Conservation (phyloP, 148 eudicot species). For the Selenicereus undatus region DNA sequence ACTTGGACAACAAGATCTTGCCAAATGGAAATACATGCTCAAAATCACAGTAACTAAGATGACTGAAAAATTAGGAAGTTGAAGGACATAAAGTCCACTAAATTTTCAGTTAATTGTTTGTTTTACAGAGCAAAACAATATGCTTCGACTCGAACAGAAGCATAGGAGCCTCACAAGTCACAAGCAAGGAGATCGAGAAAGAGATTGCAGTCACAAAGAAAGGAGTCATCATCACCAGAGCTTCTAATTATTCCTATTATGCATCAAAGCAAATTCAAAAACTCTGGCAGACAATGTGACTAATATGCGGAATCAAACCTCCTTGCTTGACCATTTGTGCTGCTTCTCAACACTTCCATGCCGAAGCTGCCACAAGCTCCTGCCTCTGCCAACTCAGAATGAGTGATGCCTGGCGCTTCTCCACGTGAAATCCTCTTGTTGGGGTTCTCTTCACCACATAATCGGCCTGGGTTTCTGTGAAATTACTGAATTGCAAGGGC, state of each 20-base stretch:
- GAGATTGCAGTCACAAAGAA: constrained; percentile 19
- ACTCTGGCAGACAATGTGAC: constrained; percentile 18
- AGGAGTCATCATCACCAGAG: constrained; percentile 21
- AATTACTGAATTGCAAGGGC: constrained; percentile 65
- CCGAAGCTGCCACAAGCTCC: constrained; percentile 83
- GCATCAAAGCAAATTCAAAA: constrained; percentile 11
- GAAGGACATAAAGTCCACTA: constrained; percentile 20
- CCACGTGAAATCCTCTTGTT: constrained; percentile 69
- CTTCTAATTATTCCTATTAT: constrained; percentile 26
- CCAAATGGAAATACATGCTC: not conserved
- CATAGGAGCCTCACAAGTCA: constrained; percentile 25
- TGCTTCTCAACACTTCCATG: constrained; percentile 54
- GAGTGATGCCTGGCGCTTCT: constrained; percentile 76
- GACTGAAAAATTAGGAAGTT: constrained; percentile 28
- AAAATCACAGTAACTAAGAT: constrained; percentile 8
- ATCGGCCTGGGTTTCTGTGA: constrained; percentile 88
- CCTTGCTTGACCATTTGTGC: constrained; percentile 20
- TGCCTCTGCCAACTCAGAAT: constrained; percentile 81
- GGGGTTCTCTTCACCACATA: constrained; percentile 81
- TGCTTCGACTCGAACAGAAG: constrained; percentile 15
- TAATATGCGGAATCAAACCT: constrained; percentile 18
- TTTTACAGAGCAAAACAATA: constrained; percentile 34
- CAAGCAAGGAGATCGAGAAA: constrained; percentile 26
- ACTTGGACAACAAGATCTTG: not conserved
- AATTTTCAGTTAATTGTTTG: constrained; percentile 28